Percentiles rank a stretch among this genome's conserved stretches.
phyloP scores from a whole-genome alignment of 768 basidiomycete genomes.

The Lepiota subincarnata region DNA sequence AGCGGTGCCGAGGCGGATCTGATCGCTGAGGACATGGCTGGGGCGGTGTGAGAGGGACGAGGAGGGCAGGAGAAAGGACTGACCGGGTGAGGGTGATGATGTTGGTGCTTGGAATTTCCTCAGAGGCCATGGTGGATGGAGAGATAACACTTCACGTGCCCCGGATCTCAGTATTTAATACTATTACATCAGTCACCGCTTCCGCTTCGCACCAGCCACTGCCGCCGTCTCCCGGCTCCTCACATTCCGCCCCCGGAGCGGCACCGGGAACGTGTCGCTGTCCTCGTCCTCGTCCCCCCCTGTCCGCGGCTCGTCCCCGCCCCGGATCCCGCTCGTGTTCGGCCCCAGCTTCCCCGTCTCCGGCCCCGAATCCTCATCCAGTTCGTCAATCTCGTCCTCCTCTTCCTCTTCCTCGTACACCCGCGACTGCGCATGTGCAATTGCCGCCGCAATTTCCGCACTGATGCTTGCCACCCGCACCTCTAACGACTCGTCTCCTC shows the following conservation, averaged over 20 bases:
- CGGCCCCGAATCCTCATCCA: constrained; percentile 48
- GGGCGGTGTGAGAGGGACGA: constrained; percentile 9
- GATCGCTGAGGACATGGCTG: constrained; percentile 78
- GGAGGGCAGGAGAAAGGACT: constrained; percentile 17
- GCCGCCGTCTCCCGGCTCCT: constrained; percentile 44
- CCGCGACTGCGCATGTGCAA: constrained; percentile 68
- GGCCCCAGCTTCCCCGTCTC: constrained; percentile 55
- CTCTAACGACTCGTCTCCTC: constrained; percentile 49
- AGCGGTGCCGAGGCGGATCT: constrained; percentile 72
- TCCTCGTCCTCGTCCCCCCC: constrained; percentile 59
- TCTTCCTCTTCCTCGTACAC: constrained; percentile 56
- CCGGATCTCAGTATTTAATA: constrained; percentile 21
- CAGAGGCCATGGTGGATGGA: constrained; percentile 36
- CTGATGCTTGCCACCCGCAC: constrained; percentile 73
- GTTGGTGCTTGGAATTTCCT: constrained; percentile 77
- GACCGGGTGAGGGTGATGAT: constrained; percentile 92
- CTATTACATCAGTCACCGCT: constrained; percentile 41
- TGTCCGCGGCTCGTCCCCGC: constrained; percentile 25
- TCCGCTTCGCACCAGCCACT: constrained; percentile 56
- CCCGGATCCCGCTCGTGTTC: constrained; percentile 60
- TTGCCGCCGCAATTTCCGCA: constrained; percentile 75
- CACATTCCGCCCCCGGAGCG: constrained; percentile 60
- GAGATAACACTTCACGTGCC: constrained; percentile 27
- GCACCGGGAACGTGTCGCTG: constrained; percentile 70
- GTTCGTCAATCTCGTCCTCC: constrained; percentile 44